A percentile compares a stretch with the other conserved stretches of the same genome.
These are phyloP conservation scores for Solanum stenotomum DNA, from an alignment of 257 asterid genomes.

Conservation along the genomic window DNA sequence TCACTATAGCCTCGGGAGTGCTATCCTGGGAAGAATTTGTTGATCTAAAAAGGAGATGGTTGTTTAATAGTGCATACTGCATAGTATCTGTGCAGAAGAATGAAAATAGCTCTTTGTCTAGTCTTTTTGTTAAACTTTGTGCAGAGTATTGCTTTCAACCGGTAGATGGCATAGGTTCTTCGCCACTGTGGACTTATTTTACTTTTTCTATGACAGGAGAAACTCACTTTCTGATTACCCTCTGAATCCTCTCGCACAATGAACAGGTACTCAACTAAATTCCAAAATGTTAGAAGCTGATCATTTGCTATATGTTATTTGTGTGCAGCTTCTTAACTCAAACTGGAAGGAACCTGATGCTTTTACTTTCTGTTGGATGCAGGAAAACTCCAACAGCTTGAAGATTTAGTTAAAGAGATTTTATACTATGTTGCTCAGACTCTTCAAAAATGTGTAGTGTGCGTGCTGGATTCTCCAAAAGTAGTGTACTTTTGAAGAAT, in stretches of 20 bases:
- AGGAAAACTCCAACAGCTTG: slow-evolving; percentile 15
- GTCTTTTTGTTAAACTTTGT: background rate
- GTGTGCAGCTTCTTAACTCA: background rate
- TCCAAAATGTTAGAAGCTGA: background rate
- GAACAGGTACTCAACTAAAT: background rate
- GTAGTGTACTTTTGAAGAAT: background rate
- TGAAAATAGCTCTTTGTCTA: background rate
- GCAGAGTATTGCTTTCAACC: background rate
- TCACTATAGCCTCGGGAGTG: background rate
- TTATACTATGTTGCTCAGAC: background rate
- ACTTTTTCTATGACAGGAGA: background rate
- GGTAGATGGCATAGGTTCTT: background rate
- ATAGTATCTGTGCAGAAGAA: background rate
- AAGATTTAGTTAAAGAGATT: slow-evolving; percentile 7
- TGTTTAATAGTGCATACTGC: background rate
- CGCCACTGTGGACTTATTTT: background rate
- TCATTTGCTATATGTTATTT: background rate
- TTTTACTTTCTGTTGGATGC: background rate
- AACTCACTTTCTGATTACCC: background rate
- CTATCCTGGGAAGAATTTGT: background rate
- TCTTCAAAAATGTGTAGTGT: background rate
- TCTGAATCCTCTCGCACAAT: background rate
- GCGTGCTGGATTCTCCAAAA: background rate
- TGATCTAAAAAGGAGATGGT: background rate
- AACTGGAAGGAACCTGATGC: background rate